Evolutionary conservation across 2,329 filamentous ascomycete genomes (phyloP), one percentile per base, ranked within the genome.

Genomic region (Passalora sequoiae): DNA sequence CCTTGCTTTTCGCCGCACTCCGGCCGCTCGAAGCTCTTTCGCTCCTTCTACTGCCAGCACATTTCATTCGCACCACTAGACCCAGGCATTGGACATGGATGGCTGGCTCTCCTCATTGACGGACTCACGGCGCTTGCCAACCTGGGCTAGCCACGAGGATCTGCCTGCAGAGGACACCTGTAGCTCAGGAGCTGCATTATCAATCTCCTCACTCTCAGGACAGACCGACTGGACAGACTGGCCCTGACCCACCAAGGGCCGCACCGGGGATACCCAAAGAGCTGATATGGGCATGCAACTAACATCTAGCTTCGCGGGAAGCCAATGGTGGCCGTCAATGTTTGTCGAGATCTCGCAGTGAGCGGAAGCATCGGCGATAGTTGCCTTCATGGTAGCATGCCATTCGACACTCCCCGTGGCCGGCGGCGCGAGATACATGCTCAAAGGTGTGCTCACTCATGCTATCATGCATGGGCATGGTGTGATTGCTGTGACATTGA

Each of bases 271-370:
- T 33, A 44, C 25, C 39, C 46, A 33, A 43, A 38, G 40, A 48
- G 40, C 41, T 50, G 47, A 47, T 44, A 52, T 46, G 41, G 41
- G 38, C 39, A 57, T 62, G 57, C 56, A 61, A 56, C 59, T 63
- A 61, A 49, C 47, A 25, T 42, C 52, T 63, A 63, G 59, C 57
- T 59, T 56, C 57, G 27, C 24, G 29, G 27, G 40, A 50, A 58
- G 46, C 59, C 60, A 61, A 61, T 61, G 53, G 57, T 53, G 46
- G 45, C 38, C 40, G 25, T 29, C 45, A 36, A 33, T 48, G 35
- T 40, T 43, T 47, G 52, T 54, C 50, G 53, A 54, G 53, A 55
- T 49, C 49, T 44, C 50, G 49, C 45, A 44, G 44, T 49, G 35
- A 16, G 45, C 51, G 53, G 51, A 21, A 44, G 35, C 43, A 49